A percentile compares a stretch with the other conserved stretches of the same genome.
Evolutionary conservation across 257 asterid species (phyloP).

Genomic region (Nicotiana tomentosiformis): DNA sequence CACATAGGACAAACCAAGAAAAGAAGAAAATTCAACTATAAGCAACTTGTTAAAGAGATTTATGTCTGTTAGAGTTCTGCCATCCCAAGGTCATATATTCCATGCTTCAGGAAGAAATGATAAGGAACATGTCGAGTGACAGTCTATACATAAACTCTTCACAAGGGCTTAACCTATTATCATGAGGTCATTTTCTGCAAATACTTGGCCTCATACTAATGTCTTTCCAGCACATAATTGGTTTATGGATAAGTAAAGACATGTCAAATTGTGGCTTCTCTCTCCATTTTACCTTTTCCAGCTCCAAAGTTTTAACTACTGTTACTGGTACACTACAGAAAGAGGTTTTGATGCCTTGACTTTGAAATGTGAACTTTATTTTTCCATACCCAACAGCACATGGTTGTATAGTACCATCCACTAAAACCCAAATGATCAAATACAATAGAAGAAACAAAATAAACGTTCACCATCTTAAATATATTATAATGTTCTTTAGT

Average conservation of each 20-base stretch:
- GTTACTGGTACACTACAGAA: background rate
- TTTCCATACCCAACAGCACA: background rate
- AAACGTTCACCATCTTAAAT: background rate
- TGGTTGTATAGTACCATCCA: background rate
- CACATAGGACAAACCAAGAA: background rate
- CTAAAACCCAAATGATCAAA: background rate
- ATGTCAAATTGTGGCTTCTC: background rate
- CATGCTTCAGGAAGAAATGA: background rate
- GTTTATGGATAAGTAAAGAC: background rate
- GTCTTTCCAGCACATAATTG: background rate
- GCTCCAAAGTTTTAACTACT: background rate
- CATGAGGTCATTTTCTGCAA: background rate
- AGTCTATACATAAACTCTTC: background rate
- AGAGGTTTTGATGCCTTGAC: background rate
- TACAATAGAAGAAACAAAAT: background rate
- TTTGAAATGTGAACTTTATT: background rate
- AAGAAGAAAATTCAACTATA: background rate
- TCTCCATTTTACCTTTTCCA: background rate
- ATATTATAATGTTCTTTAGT: background rate
- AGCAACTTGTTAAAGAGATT: background rate
- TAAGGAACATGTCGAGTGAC: background rate
- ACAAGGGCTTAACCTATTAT: background rate
- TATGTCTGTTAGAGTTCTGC: background rate
- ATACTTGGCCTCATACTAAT: background rate
- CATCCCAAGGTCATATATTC: background rate